phyloP scores from a whole-genome alignment of 306 rosid genomes.

The Biancaea sappan region DNA sequence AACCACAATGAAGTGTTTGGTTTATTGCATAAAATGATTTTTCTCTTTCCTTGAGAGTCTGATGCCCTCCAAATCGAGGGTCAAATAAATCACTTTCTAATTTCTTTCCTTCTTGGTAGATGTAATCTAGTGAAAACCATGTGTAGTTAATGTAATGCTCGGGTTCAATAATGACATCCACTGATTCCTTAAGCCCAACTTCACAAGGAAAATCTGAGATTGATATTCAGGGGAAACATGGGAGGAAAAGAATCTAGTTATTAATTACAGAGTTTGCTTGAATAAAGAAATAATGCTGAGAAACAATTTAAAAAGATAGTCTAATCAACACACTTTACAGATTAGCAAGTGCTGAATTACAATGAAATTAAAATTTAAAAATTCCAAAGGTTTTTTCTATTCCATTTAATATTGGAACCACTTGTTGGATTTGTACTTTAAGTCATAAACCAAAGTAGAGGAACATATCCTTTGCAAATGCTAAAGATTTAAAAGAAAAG shows the following conservation, averaged over 20 bases:
- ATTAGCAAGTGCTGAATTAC: conserved; percentile 26
- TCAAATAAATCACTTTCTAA: conserved; percentile 37
- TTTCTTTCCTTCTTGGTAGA: conserved; percentile 55
- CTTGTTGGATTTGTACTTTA: background rate
- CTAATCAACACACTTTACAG: conserved; percentile 23
- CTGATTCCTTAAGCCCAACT: conserved; percentile 61
- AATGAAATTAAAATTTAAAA: conserved; percentile 6
- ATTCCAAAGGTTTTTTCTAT: background rate
- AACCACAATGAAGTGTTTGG: conserved; percentile 88
- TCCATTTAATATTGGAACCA: conserved; percentile 22
- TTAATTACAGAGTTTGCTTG: conserved; percentile 25
- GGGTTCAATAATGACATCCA: conserved; percentile 67
- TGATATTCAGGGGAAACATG: conserved; percentile 24
- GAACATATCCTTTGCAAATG: background rate
- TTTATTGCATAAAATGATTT: conserved; percentile 66
- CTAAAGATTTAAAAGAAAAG: background rate
- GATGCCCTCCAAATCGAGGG: conserved; percentile 91
- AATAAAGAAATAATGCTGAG: conserved; percentile 12
- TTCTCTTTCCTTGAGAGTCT: conserved; percentile 76
- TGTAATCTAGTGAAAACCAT: conserved; percentile 61
- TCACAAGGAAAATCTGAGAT: conserved; percentile 82
- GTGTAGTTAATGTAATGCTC: conserved; percentile 54
- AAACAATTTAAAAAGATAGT: conserved; percentile 19
- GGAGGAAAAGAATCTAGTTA: conserved; percentile 37
- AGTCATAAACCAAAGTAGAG: background rate